Conservation (phyloP, 495 filamentous ascomycete species). For the Talaromyces wortmannii region DNA sequence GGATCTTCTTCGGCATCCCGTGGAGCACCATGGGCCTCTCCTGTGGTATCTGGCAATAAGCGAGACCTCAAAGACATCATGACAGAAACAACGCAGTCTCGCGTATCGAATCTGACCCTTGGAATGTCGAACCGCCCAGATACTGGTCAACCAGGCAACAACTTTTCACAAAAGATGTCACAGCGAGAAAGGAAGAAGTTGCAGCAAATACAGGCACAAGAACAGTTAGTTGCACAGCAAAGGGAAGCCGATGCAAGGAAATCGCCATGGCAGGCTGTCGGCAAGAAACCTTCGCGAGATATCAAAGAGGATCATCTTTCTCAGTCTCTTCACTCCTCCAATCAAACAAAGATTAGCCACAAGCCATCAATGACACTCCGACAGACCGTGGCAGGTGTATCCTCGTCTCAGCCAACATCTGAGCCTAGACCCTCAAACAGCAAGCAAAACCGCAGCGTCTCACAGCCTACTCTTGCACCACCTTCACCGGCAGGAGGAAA, state of each 20-base stretch:
- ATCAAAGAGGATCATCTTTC: conserved; percentile 14
- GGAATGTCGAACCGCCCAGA: conserved; percentile 46
- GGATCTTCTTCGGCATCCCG: not conserved
- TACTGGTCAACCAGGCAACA: conserved; percentile 21
- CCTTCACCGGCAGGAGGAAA: conserved; percentile 6
- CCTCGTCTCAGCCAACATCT: conserved; percentile 23
- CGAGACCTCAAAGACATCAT: conserved; percentile 80
- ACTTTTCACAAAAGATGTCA: conserved; percentile 54
- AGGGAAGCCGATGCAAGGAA: conserved; percentile 37
- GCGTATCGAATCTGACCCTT: conserved; percentile 66
- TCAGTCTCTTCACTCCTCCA: conserved; percentile 10
- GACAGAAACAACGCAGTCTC: conserved; percentile 57
- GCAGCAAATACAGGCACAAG: conserved; percentile 60
- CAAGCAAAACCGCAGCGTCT: conserved; percentile 16
- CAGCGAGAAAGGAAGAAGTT: conserved; percentile 88
- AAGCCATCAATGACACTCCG: conserved; percentile 54
- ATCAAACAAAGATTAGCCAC: conserved; percentile 20
- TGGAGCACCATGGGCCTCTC: conserved; percentile 52
- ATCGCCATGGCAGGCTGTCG: conserved; percentile 68
- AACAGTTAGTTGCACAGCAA: conserved; percentile 39
- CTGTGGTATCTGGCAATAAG: conserved; percentile 51
- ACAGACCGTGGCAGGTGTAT: conserved; percentile 52
- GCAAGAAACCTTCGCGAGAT: conserved; percentile 8
- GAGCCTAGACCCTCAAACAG: conserved; percentile 13
- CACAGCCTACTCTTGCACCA: conserved; percentile 12